Evolutionary conservation across 1,284 basidiomycete species (phyloP).

Genomic region (Moesziomyces aphidis): DNA sequence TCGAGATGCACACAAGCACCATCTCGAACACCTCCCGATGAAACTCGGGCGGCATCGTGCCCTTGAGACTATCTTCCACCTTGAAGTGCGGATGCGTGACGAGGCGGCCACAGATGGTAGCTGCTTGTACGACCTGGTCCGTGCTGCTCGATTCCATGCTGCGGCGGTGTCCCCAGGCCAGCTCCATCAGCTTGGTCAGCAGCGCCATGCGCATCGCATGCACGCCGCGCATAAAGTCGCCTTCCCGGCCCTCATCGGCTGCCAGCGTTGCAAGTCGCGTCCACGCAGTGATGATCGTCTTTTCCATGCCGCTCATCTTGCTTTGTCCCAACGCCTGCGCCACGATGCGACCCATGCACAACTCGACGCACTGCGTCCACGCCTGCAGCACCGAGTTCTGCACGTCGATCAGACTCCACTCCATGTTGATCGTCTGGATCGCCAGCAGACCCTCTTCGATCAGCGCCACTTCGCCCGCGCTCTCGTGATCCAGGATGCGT

Average conservation of each 20-base stretch:
- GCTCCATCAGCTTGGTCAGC: constrained; percentile 80
- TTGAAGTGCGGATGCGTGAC: constrained; percentile 80
- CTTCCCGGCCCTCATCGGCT: constrained; percentile 77
- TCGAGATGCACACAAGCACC: constrained; percentile 37
- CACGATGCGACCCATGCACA: constrained; percentile 73
- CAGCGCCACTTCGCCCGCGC: constrained; percentile 34
- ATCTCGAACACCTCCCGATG: constrained; percentile 71
- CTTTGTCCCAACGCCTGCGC: constrained; percentile 74
- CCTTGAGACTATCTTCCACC: constrained; percentile 80
- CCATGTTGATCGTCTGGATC: constrained; percentile 77
- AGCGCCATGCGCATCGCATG: constrained; percentile 81
- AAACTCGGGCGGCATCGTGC: constrained; percentile 77
- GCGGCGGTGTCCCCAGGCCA: constrained; percentile 73
- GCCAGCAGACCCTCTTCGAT: constrained; percentile 68
- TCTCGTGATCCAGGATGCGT: constrained; percentile 45
- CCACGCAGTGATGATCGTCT: constrained; percentile 43
- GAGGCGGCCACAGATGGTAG: constrained; percentile 76
- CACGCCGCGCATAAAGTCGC: constrained; percentile 85
- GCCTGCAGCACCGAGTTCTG: constrained; percentile 80
- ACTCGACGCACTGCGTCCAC: constrained; percentile 78
- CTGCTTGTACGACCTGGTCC: constrained; percentile 75
- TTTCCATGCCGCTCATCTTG: constrained; percentile 25
- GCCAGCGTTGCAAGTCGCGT: constrained; percentile 68
- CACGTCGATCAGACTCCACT: constrained; percentile 84
- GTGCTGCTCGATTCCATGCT: constrained; percentile 25